A percentile compares a stretch with the other conserved stretches of the same genome.
Conservation (phyloP, 2,329 filamentous ascomycete species). For the Fusarium nanum region DNA sequence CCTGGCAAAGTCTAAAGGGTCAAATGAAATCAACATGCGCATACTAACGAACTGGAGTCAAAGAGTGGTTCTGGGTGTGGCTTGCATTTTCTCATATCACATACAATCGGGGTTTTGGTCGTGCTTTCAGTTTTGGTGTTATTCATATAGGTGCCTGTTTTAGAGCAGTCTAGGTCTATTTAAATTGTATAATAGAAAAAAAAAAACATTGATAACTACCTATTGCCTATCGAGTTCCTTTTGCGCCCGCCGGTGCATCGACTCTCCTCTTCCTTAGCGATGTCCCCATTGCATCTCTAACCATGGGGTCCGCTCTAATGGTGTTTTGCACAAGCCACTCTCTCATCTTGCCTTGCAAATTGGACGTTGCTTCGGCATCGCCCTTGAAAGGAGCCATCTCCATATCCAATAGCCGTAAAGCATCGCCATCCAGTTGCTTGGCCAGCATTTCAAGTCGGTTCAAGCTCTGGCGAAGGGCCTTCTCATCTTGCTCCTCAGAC, state of each 20-base stretch:
- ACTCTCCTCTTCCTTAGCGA: slow-evolving; percentile 72
- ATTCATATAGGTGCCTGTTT: slow-evolving; percentile 19
- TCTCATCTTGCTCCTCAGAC: slow-evolving; percentile 56
- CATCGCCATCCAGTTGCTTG: slow-evolving; percentile 74
- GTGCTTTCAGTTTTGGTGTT: slow-evolving; percentile 19
- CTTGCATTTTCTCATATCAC: slow-evolving; percentile 29
- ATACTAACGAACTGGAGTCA: slow-evolving; percentile 41
- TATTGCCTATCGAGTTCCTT: slow-evolving; percentile 56
- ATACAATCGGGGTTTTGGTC: slow-evolving; percentile 10
- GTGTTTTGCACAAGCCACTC: slow-evolving; percentile 92
- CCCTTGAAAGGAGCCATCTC: slow-evolving; percentile 84
- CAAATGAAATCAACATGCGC: slow-evolving; percentile 17
- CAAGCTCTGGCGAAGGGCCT: slow-evolving; percentile 70
- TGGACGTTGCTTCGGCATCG: slow-evolving; percentile 72
- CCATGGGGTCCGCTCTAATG: slow-evolving; percentile 81
- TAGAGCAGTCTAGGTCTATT: slow-evolving; percentile 33
- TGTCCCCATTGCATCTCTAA: slow-evolving; percentile 79
- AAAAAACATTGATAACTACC: neutral
- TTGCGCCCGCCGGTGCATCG: slow-evolving; percentile 72
- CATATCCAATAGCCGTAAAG: slow-evolving; percentile 75
- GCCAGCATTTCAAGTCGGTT: slow-evolving; percentile 72
- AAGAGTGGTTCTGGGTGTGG: slow-evolving; percentile 35
- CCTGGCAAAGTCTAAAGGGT: neutral
- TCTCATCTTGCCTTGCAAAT: slow-evolving; percentile 75
- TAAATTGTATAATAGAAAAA: slow-evolving; percentile 24